Percentiles rank a stretch among this genome's conserved stretches.
These are phyloP conservation scores for Phaeoacremonium minimum DNA, from an alignment of 2,329 filamentous ascomycete species.

Conservation along the genomic window DNA sequence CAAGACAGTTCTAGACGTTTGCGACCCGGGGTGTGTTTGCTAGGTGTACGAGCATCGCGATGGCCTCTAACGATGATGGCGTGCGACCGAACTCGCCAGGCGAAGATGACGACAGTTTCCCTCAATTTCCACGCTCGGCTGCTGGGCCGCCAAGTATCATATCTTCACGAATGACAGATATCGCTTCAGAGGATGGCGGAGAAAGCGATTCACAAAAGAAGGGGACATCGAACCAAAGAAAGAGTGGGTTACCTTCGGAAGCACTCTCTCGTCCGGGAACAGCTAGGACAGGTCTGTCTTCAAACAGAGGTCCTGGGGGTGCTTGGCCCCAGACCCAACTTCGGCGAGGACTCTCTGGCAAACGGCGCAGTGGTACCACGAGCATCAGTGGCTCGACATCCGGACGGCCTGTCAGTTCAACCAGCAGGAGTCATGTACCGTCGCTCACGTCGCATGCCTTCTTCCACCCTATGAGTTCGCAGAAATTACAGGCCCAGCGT, in stretches of 20 bases:
- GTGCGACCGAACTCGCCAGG: slow-evolving; percentile 27
- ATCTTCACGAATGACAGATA: slow-evolving; percentile 68
- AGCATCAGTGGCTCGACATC: slow-evolving; percentile 38
- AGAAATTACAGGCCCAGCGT: slow-evolving; percentile 87
- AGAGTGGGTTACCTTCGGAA: slow-evolving; percentile 35
- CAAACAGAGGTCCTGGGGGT: slow-evolving; percentile 26
- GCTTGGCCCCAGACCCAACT: slow-evolving; percentile 52
- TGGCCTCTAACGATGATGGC: slow-evolving; percentile 24
- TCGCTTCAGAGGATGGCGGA: slow-evolving; percentile 52
- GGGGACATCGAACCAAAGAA: slow-evolving; percentile 24
- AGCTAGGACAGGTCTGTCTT: slow-evolving; percentile 47
- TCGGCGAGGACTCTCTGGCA: slow-evolving; percentile 43
- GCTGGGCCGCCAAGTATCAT: slow-evolving; percentile 60
- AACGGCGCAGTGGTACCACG: slow-evolving; percentile 31
- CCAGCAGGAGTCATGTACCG: slow-evolving; percentile 83
- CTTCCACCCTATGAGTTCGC: slow-evolving; percentile 94
- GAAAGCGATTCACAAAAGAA: slow-evolving; percentile 28
- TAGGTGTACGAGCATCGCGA: slow-evolving; percentile 19
- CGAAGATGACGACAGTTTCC: slow-evolving; percentile 32
- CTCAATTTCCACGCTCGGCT: slow-evolving; percentile 34
- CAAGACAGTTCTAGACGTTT: too few relatives aligned
- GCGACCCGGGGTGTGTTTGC: too few relatives aligned
- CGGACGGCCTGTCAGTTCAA: slow-evolving; percentile 60
- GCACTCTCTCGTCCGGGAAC: slow-evolving; percentile 49
- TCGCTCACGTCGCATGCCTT: slow-evolving; percentile 87